A percentile compares a stretch with the other conserved stretches of the same genome.
Evolutionary conservation across 805 yeast species (phyloP).

Genomic region (Hanseniaspora valbyensis): DNA sequence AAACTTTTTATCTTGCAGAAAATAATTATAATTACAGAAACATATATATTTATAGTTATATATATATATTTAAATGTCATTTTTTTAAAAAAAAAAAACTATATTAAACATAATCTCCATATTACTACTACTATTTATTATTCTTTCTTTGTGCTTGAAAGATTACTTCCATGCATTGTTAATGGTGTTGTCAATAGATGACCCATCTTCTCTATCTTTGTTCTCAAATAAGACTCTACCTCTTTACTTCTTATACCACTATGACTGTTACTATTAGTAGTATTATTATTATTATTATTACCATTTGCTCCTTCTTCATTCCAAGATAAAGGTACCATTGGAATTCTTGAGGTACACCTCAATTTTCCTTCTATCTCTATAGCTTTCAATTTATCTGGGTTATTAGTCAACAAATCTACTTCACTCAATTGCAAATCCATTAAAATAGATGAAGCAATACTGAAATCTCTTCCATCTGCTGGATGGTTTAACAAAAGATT

Average conservation of each 20-base stretch:
- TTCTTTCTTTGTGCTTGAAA: neutral
- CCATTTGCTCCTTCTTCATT: slow-evolving; percentile 26
- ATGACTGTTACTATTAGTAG: neutral
- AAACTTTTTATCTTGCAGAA: neutral
- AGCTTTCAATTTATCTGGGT: slow-evolving; percentile 91
- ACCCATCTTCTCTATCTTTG: slow-evolving; percentile 96
- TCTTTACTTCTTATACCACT: slow-evolving; percentile 75
- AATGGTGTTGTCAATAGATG: slow-evolving; percentile 56
- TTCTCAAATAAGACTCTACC: slow-evolving; percentile 83
- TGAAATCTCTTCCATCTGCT: slow-evolving; percentile 91
- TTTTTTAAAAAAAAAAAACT: too few relatives aligned
- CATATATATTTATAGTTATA: too few relatives aligned
- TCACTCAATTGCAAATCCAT: slow-evolving; percentile 65
- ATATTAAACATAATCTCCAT: too few relatives aligned
- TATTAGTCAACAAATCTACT: slow-evolving; percentile 76
- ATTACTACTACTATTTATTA: too few relatives aligned
- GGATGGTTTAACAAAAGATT: slow-evolving; percentile 88
- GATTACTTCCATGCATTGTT: slow-evolving; percentile 21
- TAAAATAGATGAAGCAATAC: slow-evolving; percentile 86
- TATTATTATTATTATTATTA: slow-evolving; percentile 16
- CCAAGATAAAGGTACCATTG: slow-evolving; percentile 98
- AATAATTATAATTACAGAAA: neutral
- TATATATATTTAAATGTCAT: too few relatives aligned
- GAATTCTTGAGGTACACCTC: slow-evolving; percentile 75
- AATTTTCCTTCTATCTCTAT: slow-evolving; percentile 78